Conservation (phyloP, 2,329 filamentous ascomycete genomes). For the Epichloe amarillans region DNA sequence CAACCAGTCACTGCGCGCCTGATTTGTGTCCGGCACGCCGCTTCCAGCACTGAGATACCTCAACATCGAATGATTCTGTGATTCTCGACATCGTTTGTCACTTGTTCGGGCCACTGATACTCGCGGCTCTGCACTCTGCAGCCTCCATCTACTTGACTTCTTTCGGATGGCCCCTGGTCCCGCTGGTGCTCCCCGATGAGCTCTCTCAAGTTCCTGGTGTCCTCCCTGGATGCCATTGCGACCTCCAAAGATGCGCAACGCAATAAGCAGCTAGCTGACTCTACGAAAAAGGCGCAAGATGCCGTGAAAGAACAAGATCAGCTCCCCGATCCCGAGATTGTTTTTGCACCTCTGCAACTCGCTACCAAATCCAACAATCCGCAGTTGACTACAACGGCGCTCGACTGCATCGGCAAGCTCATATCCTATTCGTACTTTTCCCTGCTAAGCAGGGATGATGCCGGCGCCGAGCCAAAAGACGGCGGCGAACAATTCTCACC, state of each 20-base stretch:
- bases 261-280: conserved; percentile 71
- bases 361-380: conserved; percentile 80
- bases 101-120: not conserved
- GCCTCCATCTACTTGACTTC: not conserved
- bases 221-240: conserved; percentile 82
- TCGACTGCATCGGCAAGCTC: conserved; percentile 97
- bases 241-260: conserved; percentile 82
- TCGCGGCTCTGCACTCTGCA: not conserved
- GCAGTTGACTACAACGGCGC: conserved; percentile 72
- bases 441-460: conserved; percentile 40
- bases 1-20: not conserved
- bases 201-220: conserved; percentile 92
- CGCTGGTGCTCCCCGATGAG: conserved; percentile 53
- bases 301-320: conserved; percentile 79
- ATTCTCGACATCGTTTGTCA: not conserved
- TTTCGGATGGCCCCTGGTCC: conserved; percentile 32
- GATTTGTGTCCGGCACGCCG: not conserved
- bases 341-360: conserved; percentile 82
- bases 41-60: not conserved
- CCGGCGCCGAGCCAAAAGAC: conserved; percentile 21
- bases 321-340: conserved; percentile 76
- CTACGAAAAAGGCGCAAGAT: conserved; percentile 66
- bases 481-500: conserved; percentile 39
- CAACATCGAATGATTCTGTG: not conserved
- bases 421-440: conserved; percentile 99